phyloP scores from a whole-genome alignment of 208 protist species.

The Balamuthia mandrillaris region DNA sequence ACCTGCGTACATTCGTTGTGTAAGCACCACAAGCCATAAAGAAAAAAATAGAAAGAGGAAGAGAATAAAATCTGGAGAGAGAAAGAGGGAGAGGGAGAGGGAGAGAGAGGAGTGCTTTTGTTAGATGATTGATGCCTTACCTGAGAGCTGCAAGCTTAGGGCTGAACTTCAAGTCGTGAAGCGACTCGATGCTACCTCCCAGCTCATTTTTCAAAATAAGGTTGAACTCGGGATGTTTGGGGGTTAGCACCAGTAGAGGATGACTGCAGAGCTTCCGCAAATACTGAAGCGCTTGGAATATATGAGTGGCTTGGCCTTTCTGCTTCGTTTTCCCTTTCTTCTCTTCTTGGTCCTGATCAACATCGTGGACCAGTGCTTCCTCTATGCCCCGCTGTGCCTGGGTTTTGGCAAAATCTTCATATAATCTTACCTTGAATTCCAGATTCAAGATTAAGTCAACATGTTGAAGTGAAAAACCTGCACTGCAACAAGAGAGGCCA shows the following conservation, averaged over 20 bases:
- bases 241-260: constrained; percentile 71
- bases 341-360: neutral
- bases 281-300: constrained; percentile 81
- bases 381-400: constrained; percentile 16
- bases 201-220: neutral
- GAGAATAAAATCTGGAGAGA: neutral
- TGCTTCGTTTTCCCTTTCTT: neutral
- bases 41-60: neutral
- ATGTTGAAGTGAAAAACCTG: too few species aligned
- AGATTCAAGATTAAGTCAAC: too few species aligned
- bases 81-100: neutral
- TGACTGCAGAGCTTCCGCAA: constrained; percentile 80
- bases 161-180: constrained; percentile 55
- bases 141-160: constrained; percentile 74
- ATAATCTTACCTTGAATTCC: constrained; percentile 35
- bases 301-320: constrained; percentile 50
- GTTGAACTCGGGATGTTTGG: constrained; percentile 64
- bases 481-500: too few species aligned
- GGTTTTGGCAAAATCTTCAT: constrained; percentile 44
- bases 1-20: neutral
- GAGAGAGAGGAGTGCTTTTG: neutral
- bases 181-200: neutral
- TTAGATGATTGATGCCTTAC: constrained; percentile 2
- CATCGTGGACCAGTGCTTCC: neutral
- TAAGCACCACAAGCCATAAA: neutral